A percentile compares a stretch with the other conserved stretches of the same genome.
Conservation (phyloP, 768 basidiomycete genomes). For the Peribolospora baueri region DNA sequence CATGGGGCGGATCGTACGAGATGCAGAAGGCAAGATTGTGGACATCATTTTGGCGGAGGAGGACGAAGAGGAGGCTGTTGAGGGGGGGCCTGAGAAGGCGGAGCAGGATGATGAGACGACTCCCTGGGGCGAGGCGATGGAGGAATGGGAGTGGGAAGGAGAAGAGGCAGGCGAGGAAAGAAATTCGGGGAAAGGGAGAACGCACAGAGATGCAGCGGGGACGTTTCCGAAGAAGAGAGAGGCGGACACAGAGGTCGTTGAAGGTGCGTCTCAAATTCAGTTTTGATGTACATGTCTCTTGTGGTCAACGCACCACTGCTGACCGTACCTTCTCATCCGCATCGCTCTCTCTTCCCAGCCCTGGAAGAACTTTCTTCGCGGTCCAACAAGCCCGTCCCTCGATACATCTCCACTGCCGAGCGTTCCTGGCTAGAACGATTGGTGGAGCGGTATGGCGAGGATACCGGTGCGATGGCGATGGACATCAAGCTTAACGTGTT, state of each 20-base stretch:
- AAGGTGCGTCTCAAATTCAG: not conserved
- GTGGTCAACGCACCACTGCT: not conserved
- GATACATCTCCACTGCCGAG: conserved; percentile 49
- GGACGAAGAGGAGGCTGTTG: conserved; percentile 25
- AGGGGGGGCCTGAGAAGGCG: conserved; percentile 9
- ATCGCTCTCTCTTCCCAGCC: conserved; percentile 18
- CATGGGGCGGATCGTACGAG: conserved; percentile 58
- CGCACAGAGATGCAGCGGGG: conserved; percentile 7
- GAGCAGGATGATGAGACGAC: not conserved
- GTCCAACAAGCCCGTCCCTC: conserved; percentile 23
- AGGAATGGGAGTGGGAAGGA: not conserved
- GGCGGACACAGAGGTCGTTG: conserved; percentile 9
- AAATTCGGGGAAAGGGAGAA: not conserved
- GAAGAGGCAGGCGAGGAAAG: conserved; percentile 1
- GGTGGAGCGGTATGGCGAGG: conserved; percentile 41
- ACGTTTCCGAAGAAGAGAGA: not conserved
- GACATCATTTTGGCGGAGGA: conserved; percentile 17
- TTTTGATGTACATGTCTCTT: not conserved
- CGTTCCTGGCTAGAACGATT: conserved; percentile 39
- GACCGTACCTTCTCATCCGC: not conserved
- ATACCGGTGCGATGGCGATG: conserved; percentile 49
- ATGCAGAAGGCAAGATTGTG: conserved; percentile 49
- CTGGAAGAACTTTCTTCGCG: conserved; percentile 38
- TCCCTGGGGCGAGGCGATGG: conserved; percentile 9
- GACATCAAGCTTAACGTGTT: conserved; percentile 57